A percentile compares a stretch with the other conserved stretches of the same genome.
phyloP scores from a whole-genome alignment of 2,329 filamentous ascomycete genomes.

The Fusarium buxicola region DNA sequence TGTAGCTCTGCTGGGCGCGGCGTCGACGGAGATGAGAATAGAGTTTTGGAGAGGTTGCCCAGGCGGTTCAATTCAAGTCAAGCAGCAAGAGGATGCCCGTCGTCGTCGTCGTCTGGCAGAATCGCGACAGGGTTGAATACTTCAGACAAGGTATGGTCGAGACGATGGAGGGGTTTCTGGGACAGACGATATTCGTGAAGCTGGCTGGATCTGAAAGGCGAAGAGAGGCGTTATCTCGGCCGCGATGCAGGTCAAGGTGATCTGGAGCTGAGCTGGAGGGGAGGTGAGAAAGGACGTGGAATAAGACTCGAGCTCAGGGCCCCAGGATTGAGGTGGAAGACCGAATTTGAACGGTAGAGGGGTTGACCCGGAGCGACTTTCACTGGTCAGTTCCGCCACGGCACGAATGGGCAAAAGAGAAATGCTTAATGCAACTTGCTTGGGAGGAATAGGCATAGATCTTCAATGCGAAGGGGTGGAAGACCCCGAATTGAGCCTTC shows the following conservation, averaged over 20 bases:
- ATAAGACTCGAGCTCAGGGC: slow-evolving; percentile 7
- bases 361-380: slow-evolving; percentile 3
- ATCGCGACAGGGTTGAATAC: slow-evolving; percentile 6
- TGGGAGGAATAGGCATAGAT: slow-evolving; percentile 36
- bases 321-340: slow-evolving; percentile 14
- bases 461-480: slow-evolving; percentile 25
- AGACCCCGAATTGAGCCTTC: slow-evolving; percentile 45
- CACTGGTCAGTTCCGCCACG: slow-evolving; percentile 1
- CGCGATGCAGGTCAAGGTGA: slow-evolving; percentile 1
- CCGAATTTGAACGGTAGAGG: slow-evolving; percentile 2
- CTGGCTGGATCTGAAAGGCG: neutral
- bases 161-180: neutral
- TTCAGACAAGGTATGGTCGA: slow-evolving; percentile 1
- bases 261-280: slow-evolving; percentile 1
- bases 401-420: slow-evolving; percentile 2
- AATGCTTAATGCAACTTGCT: slow-evolving; percentile 28
- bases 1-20: slow-evolving; percentile 40
- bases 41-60: slow-evolving; percentile 35
- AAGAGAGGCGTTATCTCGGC: neutral
- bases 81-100: slow-evolving; percentile 16
- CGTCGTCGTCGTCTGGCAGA: neutral
- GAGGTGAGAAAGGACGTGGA: slow-evolving; percentile 8
- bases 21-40: slow-evolving; percentile 36
- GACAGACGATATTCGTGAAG: slow-evolving; percentile 1
- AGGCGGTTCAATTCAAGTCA: slow-evolving; percentile 22